Percentiles rank a stretch among this genome's conserved stretches.
Conservation (phyloP, 805 yeast species). For the Scheffersomyces coipomensis region DNA sequence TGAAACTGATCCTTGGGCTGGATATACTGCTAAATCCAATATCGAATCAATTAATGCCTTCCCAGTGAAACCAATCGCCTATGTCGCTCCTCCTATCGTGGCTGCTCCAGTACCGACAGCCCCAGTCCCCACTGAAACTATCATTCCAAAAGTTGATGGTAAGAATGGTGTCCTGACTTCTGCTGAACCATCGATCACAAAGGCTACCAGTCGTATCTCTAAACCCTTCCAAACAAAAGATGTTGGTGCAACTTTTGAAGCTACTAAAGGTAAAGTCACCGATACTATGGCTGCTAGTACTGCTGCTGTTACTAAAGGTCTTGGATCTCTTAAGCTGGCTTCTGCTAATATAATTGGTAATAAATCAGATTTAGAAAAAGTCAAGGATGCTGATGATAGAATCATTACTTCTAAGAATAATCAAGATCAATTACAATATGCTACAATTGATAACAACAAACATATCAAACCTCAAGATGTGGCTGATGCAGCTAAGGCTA, state of each 20-base stretch:
- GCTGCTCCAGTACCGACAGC: neutral
- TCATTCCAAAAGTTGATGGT: neutral
- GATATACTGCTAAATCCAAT: constrained; percentile 5
- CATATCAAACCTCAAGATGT: constrained; percentile 22
- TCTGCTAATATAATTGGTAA: neutral
- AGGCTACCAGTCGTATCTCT: neutral
- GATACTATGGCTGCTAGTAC: neutral
- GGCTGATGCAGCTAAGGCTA: neutral
- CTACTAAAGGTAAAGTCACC: neutral
- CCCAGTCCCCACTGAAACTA: neutral
- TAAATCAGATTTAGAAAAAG: constrained; percentile 11
- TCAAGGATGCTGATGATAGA: constrained; percentile 20
- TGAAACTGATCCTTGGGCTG: constrained; percentile 23
- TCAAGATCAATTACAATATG: constrained; percentile 6
- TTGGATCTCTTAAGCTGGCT: neutral
- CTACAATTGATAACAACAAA: constrained; percentile 38
- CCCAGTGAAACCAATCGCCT: neutral
- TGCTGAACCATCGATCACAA: neutral
- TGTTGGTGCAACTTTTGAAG: neutral
- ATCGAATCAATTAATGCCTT: constrained; percentile 2
- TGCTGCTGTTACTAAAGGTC: neutral
- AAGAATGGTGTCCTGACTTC: constrained; percentile 9
- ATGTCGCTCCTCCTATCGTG: constrained; percentile 2
- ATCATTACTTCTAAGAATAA: constrained; percentile 17
- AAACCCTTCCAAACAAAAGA: neutral